Base-by-base conservation (phyloP, 2,329 filamentous ascomycete species). In the Falciphora oryzae region DNA sequence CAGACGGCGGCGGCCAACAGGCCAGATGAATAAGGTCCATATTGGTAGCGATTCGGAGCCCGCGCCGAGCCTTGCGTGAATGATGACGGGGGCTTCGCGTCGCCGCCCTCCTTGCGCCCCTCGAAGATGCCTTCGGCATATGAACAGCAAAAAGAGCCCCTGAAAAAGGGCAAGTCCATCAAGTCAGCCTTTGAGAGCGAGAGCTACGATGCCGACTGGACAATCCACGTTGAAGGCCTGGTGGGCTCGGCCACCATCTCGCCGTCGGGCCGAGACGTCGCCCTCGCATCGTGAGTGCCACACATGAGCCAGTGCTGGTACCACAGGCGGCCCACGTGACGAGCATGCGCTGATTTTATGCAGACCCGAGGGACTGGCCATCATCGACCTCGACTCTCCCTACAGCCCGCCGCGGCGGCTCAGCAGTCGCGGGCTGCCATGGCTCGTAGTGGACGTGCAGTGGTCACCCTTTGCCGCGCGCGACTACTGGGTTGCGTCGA, bases 401-500 rank as follows among this genome's bases (percentile, higher is more conserved):
- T 95, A 93, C 73, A 95, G 90, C 66, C 89, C 90, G 13, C 94
- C 94, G 25, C 89, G 93, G 25, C 89, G 93, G 71, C 83, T 97
- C 61, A 84, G 83, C 70, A 90, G 90, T 67, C 92, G 96, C 76
- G 90, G 92, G 64, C 88, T 92, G 58, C 90, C 92, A n/a, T 97
- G 93, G 92, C 88, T 96, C 63, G 93, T 97, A 6, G 93, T 94
- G 14, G 94, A 97, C 75, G 93, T 97, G 35, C 94, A 97, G 76
- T 97, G 94, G 94, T 97, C 92, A 14, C 94, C 94, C 0, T 97
- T 97, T 74, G 91, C 93, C 16, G 87, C 85, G 27, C 86, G 93
- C 61, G 91, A 96, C 74, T 93, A 93, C 71, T 97, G 94, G 93
- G 90, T 97, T 25, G 91, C 92, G 50, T 96, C 92, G 66, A 97